Evolutionary conservation across 2,329 filamentous ascomycete species (phyloP).

Genomic region (Colletotrichum musae): DNA sequence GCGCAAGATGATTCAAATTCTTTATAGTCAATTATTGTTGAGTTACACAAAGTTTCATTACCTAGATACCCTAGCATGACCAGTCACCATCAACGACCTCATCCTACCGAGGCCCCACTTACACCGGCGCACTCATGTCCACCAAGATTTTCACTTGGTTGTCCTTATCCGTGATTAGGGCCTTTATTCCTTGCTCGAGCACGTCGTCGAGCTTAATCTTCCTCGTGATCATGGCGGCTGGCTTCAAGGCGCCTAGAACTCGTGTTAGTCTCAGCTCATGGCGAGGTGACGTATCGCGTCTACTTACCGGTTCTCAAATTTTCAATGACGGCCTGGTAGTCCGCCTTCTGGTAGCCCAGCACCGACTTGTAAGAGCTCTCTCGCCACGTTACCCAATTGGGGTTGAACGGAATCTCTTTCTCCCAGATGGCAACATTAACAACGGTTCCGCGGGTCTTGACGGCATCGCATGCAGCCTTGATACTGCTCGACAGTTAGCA

Average conservation of each 20-base stretch:
- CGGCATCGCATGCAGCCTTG: slow-evolving; percentile 43
- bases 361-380: slow-evolving; percentile 44
- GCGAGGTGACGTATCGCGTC: rapidly evolving
- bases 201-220: slow-evolving; percentile 65
- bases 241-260: slow-evolving; percentile 52
- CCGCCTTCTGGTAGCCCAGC: slow-evolving; percentile 42
- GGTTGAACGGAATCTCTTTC: slow-evolving; percentile 43
- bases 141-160: slow-evolving; percentile 71
- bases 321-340: slow-evolving; percentile 46
- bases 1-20: too few species aligned
- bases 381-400: slow-evolving; percentile 43
- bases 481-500: slow-evolving; percentile 18
- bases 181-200: slow-evolving; percentile 65
- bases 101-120: not conserved
- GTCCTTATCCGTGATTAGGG: slow-evolving; percentile 67
- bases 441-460: slow-evolving; percentile 45
- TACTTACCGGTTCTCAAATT: slow-evolving; percentile 42
- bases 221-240: slow-evolving; percentile 67
- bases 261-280: not conserved
- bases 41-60: too few species aligned
- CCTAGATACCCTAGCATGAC: too few species aligned
- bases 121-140: slow-evolving; percentile 35
- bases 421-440: slow-evolving; percentile 48
- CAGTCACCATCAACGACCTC: not conserved
- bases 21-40: too few species aligned